Percentiles rank a stretch among this genome's conserved stretches.
These are phyloP conservation scores for Ampelocalamus luodianensis DNA, from an alignment of 176 grass and related monocot genomes.

Conservation along the genomic window DNA sequence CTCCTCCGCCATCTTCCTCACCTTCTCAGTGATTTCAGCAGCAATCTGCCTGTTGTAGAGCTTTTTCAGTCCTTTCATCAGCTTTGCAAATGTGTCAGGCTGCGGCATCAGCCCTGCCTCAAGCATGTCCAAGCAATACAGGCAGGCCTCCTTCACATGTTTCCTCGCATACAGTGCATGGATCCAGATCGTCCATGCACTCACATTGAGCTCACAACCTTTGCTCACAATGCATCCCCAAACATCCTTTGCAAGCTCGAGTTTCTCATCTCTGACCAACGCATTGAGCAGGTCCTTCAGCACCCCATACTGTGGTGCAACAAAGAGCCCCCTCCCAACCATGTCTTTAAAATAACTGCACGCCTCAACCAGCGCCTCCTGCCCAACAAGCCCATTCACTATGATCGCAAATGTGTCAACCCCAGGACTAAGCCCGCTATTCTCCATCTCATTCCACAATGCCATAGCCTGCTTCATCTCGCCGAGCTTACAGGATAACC, in stretches of 20 bases:
- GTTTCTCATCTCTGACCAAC: constrained; percentile 71
- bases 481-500: constrained; percentile 79
- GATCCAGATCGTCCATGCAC: constrained; percentile 94
- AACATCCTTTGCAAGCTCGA: constrained; percentile 87
- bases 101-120: constrained; percentile 88
- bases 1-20: constrained; percentile 84
- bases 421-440: constrained; percentile 57
- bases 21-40: constrained; percentile 89
- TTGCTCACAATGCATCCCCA: constrained; percentile 78
- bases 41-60: constrained; percentile 88
- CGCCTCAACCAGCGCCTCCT: constrained; percentile 65
- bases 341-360: constrained; percentile 85
- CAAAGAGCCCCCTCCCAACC: constrained; percentile 81
- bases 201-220: constrained; percentile 84
- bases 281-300: constrained; percentile 88
- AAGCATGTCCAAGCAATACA: constrained; percentile 94
- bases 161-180: constrained; percentile 78
- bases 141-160: constrained; percentile 82
- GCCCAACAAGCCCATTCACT: constrained; percentile 69
- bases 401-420: constrained; percentile 91
- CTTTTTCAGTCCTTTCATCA: constrained; percentile 91
- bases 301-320: constrained; percentile 78
- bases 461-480: constrained; percentile 66
- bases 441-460: constrained; percentile 91
- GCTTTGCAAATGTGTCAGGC: constrained; percentile 80